phyloP scores from a whole-genome alignment of 1,139 yeast genomes.

The Candida neerlandica region DNA sequence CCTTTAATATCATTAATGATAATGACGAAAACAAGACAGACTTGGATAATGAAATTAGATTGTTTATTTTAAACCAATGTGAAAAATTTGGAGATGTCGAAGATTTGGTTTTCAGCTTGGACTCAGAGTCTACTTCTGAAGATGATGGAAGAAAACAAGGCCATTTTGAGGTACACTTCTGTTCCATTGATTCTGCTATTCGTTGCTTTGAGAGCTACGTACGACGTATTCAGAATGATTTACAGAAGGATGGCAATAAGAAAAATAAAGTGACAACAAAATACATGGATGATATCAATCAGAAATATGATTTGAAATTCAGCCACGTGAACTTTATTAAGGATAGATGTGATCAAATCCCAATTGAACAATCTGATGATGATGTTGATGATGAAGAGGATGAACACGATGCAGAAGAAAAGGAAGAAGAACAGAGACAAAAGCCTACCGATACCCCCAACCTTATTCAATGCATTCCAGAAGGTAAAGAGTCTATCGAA shows the following conservation, averaged over 20 bases:
- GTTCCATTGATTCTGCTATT: conserved; percentile 45
- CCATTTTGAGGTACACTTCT: conserved; percentile 34
- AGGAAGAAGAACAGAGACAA: neutral
- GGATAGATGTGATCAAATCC: conserved; percentile 42
- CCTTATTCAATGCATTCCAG: conserved; percentile 10
- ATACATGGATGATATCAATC: conserved; percentile 8
- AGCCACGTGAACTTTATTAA: conserved; percentile 27
- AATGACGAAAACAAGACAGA: conserved; percentile 7
- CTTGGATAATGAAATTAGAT: conserved; percentile 6
- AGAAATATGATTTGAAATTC: conserved; percentile 20
- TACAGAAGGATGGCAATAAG: conserved; percentile 20
- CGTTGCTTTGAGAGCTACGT: conserved; percentile 37
- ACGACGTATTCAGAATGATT: conserved; percentile 28
- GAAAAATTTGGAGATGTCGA: conserved; percentile 41
- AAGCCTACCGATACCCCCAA: neutral
- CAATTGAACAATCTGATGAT: conserved; percentile 11
- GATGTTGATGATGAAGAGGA: neutral
- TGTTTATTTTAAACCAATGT: conserved; percentile 25
- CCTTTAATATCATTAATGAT: conserved; percentile 17
- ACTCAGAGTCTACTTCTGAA: neutral
- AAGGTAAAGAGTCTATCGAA: conserved; percentile 12
- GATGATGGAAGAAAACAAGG: conserved; percentile 13
- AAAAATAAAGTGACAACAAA: conserved; percentile 11
- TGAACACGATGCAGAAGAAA: neutral
- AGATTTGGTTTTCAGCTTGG: conserved; percentile 22